phyloP scores from a whole-genome alignment of 2,329 filamentous ascomycete genomes.

The Hypoxylon sp. region DNA sequence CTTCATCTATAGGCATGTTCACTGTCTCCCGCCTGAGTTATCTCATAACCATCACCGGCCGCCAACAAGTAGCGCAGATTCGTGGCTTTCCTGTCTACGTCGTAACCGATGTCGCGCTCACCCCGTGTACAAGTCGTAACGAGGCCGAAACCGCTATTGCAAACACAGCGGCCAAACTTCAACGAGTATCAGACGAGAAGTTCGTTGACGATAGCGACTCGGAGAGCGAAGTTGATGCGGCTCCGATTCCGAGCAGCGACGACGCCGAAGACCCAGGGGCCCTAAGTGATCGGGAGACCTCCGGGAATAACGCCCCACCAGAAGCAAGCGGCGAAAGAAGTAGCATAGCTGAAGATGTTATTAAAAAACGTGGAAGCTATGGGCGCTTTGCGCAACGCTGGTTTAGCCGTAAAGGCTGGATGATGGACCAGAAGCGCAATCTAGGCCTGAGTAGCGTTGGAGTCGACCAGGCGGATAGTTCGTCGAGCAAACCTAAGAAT shows the following conservation, averaged over 20 bases:
- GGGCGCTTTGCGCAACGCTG: slow-evolving; percentile 91
- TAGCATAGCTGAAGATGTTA: slow-evolving; percentile 90
- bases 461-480: slow-evolving; percentile 58
- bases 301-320: slow-evolving; percentile 37
- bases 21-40: slow-evolving; percentile 86
- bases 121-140: slow-evolving; percentile 82
- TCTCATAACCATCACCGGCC: slow-evolving; percentile 87
- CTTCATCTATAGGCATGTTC: slow-evolving; percentile 76
- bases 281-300: slow-evolving; percentile 49
- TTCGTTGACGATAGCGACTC: slow-evolving; percentile 57
- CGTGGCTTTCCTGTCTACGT: slow-evolving; percentile 87
- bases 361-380: slow-evolving; percentile 85
- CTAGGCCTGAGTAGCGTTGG: slow-evolving; percentile 74
- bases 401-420: slow-evolving; percentile 91
- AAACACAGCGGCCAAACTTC: slow-evolving; percentile 67
- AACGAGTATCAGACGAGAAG: slow-evolving; percentile 51
- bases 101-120: slow-evolving; percentile 90
- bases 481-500: slow-evolving; percentile 47
- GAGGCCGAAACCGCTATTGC: slow-evolving; percentile 82
- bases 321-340: slow-evolving; percentile 60
- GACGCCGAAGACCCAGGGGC: slow-evolving; percentile 53
- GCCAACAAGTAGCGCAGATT: slow-evolving; percentile 90
- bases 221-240: slow-evolving; percentile 66
- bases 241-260: slow-evolving; percentile 55
- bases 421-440: slow-evolving; percentile 76